Conservation (phyloP, 352 stramenopile genomes). For the Pythium phragmitis region DNA sequence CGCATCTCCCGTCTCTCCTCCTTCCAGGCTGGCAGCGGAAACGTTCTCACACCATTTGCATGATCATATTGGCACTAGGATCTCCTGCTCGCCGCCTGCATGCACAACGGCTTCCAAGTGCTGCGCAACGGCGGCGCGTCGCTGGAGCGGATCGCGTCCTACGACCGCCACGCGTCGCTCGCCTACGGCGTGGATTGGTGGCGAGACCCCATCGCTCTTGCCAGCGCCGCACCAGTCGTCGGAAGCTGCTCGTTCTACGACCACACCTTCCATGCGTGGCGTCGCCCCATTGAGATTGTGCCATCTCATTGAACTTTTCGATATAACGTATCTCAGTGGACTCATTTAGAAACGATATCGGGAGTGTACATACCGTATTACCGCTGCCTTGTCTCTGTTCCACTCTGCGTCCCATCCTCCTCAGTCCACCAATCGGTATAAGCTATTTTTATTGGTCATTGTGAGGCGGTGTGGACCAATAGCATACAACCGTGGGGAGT, state of each 20-base stretch:
- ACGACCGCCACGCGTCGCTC: slow-evolving; percentile 71
- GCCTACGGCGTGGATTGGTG: slow-evolving; percentile 87
- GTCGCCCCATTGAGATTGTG: slow-evolving; percentile 5
- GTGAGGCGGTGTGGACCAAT: slow-evolving; percentile 12
- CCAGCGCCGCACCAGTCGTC: slow-evolving; percentile 43
- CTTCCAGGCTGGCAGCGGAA: neutral
- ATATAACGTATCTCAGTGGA: slow-evolving; percentile 15
- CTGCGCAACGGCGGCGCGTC: slow-evolving; percentile 27
- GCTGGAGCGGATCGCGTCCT: slow-evolving; percentile 33
- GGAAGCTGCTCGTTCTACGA: slow-evolving; percentile 86
- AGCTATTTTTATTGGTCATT: slow-evolving; percentile 7
- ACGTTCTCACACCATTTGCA: too few species aligned
- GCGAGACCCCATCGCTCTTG: slow-evolving; percentile 39
- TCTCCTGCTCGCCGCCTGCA: slow-evolving; percentile 73
- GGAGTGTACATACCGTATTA: neutral
- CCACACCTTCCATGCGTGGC: slow-evolving; percentile 74
- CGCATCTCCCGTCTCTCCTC: neutral
- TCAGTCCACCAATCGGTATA: too few species aligned
- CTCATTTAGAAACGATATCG: slow-evolving; percentile 7
- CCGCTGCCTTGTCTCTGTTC: slow-evolving; percentile 2
- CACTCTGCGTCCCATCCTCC: neutral
- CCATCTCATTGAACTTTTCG: neutral
- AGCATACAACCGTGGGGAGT: neutral
- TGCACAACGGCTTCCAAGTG: slow-evolving; percentile 88
- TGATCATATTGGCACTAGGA: slow-evolving; percentile 31